Conservation (phyloP, 1,139 yeast genomes). For the Neolecta irregularis region DNA sequence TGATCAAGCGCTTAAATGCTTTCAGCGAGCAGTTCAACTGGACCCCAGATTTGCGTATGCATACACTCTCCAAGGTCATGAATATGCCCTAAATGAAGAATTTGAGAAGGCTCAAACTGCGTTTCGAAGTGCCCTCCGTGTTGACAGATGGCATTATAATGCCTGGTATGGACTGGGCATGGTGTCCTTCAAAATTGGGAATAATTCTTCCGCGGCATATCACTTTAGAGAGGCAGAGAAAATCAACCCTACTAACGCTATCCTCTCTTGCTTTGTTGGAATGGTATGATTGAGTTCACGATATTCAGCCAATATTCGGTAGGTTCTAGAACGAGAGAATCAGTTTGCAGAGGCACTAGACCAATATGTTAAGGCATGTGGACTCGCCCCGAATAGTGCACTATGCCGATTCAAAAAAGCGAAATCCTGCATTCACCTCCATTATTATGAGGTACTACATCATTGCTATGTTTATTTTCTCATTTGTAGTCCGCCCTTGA, state of each 20-base stretch:
- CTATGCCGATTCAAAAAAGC: constrained; percentile 83
- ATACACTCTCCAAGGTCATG: constrained; percentile 88
- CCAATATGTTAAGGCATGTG: constrained; percentile 72
- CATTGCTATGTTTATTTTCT: neutral
- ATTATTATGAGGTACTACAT: constrained; percentile 30
- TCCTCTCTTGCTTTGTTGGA: constrained; percentile 84
- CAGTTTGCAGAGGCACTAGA: constrained; percentile 57
- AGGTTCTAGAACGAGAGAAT: constrained; percentile 53
- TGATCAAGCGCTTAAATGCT: constrained; percentile 80
- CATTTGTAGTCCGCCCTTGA: constrained; percentile 36
- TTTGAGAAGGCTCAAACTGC: constrained; percentile 78
- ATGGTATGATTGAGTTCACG: constrained; percentile 32
- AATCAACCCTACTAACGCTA: constrained; percentile 81
- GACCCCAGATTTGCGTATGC: constrained; percentile 75
- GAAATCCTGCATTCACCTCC: constrained; percentile 57
- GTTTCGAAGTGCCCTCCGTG: constrained; percentile 61
- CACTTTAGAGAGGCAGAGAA: constrained; percentile 79
- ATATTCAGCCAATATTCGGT: neutral
- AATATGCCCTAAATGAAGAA: constrained; percentile 73
- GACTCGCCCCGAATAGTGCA: constrained; percentile 72
- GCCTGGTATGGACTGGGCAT: constrained; percentile 94
- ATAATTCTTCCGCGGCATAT: constrained; percentile 65
- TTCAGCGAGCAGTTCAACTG: constrained; percentile 58
- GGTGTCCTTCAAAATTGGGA: constrained; percentile 81
- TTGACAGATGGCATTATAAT: constrained; percentile 76